Conservation (phyloP, 2,329 filamentous ascomycete genomes). For the Exophiala sideris region DNA sequence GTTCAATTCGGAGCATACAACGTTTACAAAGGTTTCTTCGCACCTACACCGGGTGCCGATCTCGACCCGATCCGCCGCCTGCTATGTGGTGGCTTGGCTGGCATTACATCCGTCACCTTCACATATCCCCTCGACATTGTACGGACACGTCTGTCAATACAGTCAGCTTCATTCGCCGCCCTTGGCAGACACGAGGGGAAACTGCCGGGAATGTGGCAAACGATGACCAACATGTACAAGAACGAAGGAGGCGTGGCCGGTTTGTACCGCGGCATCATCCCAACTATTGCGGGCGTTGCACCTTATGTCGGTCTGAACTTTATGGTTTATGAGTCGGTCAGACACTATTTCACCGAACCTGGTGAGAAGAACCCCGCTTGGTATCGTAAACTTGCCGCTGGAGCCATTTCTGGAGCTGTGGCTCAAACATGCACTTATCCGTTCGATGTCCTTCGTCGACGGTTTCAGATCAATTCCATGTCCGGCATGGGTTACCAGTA, state of each 20-base stretch:
- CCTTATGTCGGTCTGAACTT: constrained; percentile 98
- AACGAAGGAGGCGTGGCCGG: constrained; percentile 81
- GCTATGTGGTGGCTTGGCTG: constrained; percentile 84
- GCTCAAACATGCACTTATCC: constrained; percentile 98
- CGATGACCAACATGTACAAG: constrained; percentile 79
- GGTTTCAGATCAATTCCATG: constrained; percentile 99
- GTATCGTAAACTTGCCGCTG: constrained; percentile 77
- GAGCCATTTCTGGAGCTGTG: constrained; percentile 91
- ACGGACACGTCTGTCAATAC: constrained; percentile 89
- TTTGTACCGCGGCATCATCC: constrained; percentile 90
- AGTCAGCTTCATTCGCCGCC: constrained; percentile 89
- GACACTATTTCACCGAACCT: constrained; percentile 78
- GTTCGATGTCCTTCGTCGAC: constrained; percentile 87
- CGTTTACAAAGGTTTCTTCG: constrained; percentile 88
- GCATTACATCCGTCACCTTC: constrained; percentile 89
- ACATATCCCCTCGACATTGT: constrained; percentile 98
- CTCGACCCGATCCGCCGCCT: constrained; percentile 72
- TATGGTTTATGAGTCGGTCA: constrained; percentile 92
- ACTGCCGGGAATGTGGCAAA: constrained; percentile 88
- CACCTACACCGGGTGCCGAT: constrained; percentile 68
- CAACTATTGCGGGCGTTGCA: constrained; percentile 90
- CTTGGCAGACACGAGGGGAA: constrained; percentile 63
- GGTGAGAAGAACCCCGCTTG: constrained; percentile 80
- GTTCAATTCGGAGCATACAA: constrained; percentile 99
- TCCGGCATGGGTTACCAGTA: constrained; percentile 97